A percentile compares a stretch with the other conserved stretches of the same genome.
Evolutionary conservation across 192 early-diverging fungal species (phyloP).

Genomic region (Linnemannia zychae): DNA sequence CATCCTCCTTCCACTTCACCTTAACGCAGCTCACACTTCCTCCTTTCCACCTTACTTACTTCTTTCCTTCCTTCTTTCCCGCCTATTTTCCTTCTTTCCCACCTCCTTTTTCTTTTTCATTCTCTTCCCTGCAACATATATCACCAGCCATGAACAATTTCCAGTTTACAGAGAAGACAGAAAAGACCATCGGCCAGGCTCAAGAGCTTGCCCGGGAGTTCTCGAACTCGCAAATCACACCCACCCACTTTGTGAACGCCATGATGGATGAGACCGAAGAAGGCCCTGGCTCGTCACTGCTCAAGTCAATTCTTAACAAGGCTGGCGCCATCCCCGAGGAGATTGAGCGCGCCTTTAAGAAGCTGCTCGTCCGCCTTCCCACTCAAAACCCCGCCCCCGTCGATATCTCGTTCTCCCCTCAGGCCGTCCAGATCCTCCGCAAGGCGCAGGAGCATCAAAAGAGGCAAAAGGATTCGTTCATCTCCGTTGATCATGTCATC

Average conservation of each 20-base stretch:
- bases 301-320: slow-evolving; percentile 84
- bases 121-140: neutral
- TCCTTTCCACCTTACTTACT: neutral
- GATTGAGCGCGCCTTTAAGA: slow-evolving; percentile 86
- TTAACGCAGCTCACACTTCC: neutral
- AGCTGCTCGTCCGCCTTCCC: slow-evolving; percentile 82
- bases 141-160: slow-evolving; percentile 63
- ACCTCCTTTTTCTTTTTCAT: neutral
- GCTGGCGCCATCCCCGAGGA: slow-evolving; percentile 83
- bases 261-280: slow-evolving; percentile 91
- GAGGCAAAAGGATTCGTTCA: slow-evolving; percentile 88
- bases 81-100: neutral
- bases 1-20: too few species aligned
- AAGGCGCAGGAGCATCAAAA: slow-evolving; percentile 87
- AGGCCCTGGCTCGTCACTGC: slow-evolving; percentile 71
- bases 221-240: slow-evolving; percentile 81
- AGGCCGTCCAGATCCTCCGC: slow-evolving; percentile 72
- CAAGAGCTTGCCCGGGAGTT: slow-evolving; percentile 81
- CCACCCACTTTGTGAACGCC: slow-evolving; percentile 85
- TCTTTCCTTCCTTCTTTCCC: neutral
- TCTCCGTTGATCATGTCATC: slow-evolving; percentile 93
- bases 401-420: slow-evolving; percentile 74
- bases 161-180: slow-evolving; percentile 91
- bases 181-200: slow-evolving; percentile 73
- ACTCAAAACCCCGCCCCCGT: slow-evolving; percentile 89